Conservation (phyloP, 2,329 filamentous ascomycete genomes). For the Alternaria atra region DNA sequence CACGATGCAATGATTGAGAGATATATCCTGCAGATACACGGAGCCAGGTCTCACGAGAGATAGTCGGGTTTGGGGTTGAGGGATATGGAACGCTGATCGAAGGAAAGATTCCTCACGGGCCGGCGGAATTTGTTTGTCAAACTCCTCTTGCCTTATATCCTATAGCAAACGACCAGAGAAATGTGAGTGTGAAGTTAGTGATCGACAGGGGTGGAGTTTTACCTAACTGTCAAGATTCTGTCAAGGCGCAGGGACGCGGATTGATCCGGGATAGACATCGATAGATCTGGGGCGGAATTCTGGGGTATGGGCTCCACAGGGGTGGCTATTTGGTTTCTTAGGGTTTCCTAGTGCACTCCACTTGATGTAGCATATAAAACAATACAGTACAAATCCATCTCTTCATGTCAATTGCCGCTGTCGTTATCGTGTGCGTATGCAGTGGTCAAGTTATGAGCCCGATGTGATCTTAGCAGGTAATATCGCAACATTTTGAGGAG, state of each 20-base stretch:
- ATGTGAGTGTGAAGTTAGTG: not conserved
- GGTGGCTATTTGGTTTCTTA: conserved; percentile 14
- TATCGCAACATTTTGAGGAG: conserved; percentile 41
- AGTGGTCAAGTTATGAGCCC: conserved; percentile 35
- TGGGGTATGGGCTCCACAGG: not conserved
- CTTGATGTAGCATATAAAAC: conserved; percentile 32
- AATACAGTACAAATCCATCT: conserved; percentile 35
- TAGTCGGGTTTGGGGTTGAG: not conserved
- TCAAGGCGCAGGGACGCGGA: not conserved
- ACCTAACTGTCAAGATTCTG: not conserved
- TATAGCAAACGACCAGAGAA: not conserved
- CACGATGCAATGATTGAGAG: conserved; percentile 1
- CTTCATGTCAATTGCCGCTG: conserved; percentile 35
- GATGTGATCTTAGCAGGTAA: conserved; percentile 23
- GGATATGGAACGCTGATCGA: not conserved
- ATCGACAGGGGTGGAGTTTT: not conserved
- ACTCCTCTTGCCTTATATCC: not conserved
- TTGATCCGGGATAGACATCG: not conserved
- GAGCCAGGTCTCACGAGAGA: not conserved
- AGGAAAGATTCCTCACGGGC: not conserved
- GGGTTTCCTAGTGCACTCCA: conserved; percentile 27
- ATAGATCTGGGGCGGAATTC: not conserved
- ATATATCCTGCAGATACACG: not conserved
- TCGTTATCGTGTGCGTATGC: conserved; percentile 26
- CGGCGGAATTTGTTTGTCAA: not conserved